These are phyloP conservation scores for Plasmodium berghei DNA, from an alignment of 169 alveolate species.

Conservation along the genomic window DNA sequence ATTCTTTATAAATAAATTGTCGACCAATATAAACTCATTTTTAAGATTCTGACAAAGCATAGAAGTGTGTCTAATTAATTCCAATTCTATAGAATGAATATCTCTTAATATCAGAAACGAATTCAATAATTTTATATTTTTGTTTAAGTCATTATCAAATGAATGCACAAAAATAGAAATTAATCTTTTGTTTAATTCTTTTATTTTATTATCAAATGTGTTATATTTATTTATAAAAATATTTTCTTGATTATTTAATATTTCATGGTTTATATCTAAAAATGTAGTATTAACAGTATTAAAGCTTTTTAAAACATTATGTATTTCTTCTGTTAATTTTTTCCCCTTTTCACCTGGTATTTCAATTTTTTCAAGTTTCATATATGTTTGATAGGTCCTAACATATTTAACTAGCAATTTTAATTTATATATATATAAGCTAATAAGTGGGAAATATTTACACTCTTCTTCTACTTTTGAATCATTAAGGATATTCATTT, in stretches of 20 bases:
- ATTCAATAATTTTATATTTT: slow-evolving; percentile 42
- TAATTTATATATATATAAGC: slow-evolving; percentile 44
- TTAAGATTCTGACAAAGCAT: slow-evolving; percentile 42
- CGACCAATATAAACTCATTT: slow-evolving; percentile 56
- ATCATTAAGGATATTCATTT: neutral
- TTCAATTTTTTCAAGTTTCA: slow-evolving; percentile 73
- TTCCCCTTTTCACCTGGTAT: slow-evolving; percentile 75
- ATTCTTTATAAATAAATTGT: slow-evolving; percentile 53
- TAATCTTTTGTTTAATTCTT: slow-evolving; percentile 42
- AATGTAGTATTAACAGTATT: slow-evolving; percentile 49
- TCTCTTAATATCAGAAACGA: slow-evolving; percentile 64
- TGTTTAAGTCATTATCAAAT: slow-evolving; percentile 49
- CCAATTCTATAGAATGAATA: slow-evolving; percentile 41
- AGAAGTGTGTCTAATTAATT: slow-evolving; percentile 48
- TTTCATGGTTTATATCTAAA: slow-evolving; percentile 74
- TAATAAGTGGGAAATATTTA: slow-evolving; percentile 48
- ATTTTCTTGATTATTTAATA: slow-evolving; percentile 78
- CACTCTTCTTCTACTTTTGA: slow-evolving; percentile 48
- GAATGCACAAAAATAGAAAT: slow-evolving; percentile 46
- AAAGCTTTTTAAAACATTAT: slow-evolving; percentile 29
- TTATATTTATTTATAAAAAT: slow-evolving; percentile 77
- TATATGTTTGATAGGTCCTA: slow-evolving; percentile 56
- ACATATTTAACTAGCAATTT: slow-evolving; percentile 51
- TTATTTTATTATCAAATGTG: slow-evolving; percentile 40
- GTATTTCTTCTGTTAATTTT: slow-evolving; percentile 55